Evolutionary conservation across 2,329 filamentous ascomycete genomes (phyloP).

Genomic region (Arthrobotrys iridis): DNA sequence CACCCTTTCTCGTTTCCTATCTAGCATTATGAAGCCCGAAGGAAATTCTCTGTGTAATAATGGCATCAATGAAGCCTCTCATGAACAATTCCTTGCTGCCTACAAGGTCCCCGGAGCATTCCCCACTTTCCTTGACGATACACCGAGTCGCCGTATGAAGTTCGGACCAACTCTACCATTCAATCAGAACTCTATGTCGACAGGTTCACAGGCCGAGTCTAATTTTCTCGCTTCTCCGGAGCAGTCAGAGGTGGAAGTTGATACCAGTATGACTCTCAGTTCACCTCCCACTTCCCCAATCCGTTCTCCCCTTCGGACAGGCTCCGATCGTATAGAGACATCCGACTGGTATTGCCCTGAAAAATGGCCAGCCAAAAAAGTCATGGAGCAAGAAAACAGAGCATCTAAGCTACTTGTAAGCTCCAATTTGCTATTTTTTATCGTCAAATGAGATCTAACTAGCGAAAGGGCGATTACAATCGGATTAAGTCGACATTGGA

Average conservation of each 20-base stretch:
- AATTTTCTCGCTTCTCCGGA: not conserved
- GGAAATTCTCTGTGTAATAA: not conserved
- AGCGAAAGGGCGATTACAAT: constrained; percentile 29
- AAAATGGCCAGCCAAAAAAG: constrained; percentile 23
- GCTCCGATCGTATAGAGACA: not conserved
- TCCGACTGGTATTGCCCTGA: constrained; percentile 41
- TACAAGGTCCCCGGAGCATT: not conserved
- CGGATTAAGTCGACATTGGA: constrained; percentile 37
- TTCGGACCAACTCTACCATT: not conserved
- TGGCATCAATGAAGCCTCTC: not conserved
- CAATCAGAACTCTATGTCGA: not conserved
- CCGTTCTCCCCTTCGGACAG: not conserved
- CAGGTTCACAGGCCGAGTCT: not conserved
- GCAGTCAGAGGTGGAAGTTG: not conserved
- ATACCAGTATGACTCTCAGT: not conserved
- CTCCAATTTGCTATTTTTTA: not conserved
- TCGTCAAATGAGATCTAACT: not conserved
- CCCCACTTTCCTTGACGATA: not conserved
- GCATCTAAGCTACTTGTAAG: constrained; percentile 38
- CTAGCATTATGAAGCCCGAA: not conserved
- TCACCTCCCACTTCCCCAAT: not conserved
- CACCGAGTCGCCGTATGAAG: not conserved
- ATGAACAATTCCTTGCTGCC: not conserved
- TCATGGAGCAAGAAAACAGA: constrained; percentile 23
- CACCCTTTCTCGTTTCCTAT: not conserved